Base-by-base conservation (phyloP, 106 monocot genomes). In the Hemerocallis citrina region DNA sequence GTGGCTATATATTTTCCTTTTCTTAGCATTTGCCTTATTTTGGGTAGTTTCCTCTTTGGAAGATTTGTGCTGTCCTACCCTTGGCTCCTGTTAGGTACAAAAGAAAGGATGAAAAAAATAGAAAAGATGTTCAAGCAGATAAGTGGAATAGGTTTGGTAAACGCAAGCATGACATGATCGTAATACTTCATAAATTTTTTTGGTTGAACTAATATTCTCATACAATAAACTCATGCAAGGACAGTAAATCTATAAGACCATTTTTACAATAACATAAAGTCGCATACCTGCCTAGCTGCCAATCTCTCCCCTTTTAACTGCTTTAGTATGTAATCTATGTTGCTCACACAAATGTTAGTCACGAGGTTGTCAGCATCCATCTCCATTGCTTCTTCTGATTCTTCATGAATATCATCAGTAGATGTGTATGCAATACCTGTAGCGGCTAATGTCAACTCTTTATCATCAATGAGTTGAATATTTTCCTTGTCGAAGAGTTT, bases 331-430 rank as follows among this genome's bases (percentile, higher is more conserved):
- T 64, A 65, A 64, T 74, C 64, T 12, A 46, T 61, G 25, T 57
- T 28, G 62, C 55, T 31, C 19, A 32, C 13, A 5, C 77, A 77
- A 30, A 98, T 73, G 64, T 98, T 98, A 47, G 70, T 92, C 34
- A 98, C 77, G 42, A 98, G 76, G 34, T 91, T 72, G 33, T 92
- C 96, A 36, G 29, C 72, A 61, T 89, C 89, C 21, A 67, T 35
- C 12, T 76, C 77, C n/a, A 36, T 12, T 72, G 12, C 41, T 75
- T 70, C 65, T 57, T 78, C 74, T 27, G 59, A 52, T 67, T 70
- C 79, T 42, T 46, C 35, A 59, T 59, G 46, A 22, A 39, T 44
- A 7, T 69, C 78, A 52, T 70, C 31, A 14, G 13, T 40, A 51
- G 42, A 41, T 12, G 52, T 1, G 19, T 46, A 55, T n/a, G 40